These are phyloP conservation scores for Leucoagaricus sp. DNA, from an alignment of 1,284 basidiomycete species.

Conservation along the genomic window DNA sequence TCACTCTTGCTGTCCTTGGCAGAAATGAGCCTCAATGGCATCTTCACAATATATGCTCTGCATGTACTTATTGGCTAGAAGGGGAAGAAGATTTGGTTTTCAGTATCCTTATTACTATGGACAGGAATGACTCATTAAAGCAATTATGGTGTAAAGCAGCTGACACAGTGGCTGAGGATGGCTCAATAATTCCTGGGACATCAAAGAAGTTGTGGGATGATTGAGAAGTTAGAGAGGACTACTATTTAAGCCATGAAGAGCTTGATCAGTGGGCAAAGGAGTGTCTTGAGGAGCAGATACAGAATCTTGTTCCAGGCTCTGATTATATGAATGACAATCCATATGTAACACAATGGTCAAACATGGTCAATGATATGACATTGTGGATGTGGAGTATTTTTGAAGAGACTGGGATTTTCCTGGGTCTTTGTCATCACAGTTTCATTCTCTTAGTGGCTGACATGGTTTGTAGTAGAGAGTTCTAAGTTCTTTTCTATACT, in stretches of 20 bases:
- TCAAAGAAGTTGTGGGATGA: neutral
- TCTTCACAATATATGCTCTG: neutral
- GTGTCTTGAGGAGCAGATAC: too few relatives aligned
- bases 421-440: conserved; percentile 25
- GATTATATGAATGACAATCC: too few relatives aligned
- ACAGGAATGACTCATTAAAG: conserved; percentile 8
- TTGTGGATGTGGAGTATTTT: conserved; percentile 30
- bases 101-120: too few relatives aligned
- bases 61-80: conserved; percentile 6
- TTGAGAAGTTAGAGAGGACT: neutral
- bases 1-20: too few relatives aligned
- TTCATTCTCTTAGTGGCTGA: conserved; percentile 18
- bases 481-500: too few relatives aligned
- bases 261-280: neutral
- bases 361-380: too few relatives aligned
- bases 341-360: too few relatives aligned
- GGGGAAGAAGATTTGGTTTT: neutral
- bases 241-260: neutral
- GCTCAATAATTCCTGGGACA: too few relatives aligned
- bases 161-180: neutral
- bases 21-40: too few relatives aligned
- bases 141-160: too few relatives aligned
- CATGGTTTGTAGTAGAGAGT: conserved; percentile 29
- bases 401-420: conserved; percentile 32
- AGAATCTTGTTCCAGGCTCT: too few relatives aligned